Evolutionary conservation across 2,329 filamentous ascomycete species (phyloP).

Genomic region (Claviceps sp.): DNA sequence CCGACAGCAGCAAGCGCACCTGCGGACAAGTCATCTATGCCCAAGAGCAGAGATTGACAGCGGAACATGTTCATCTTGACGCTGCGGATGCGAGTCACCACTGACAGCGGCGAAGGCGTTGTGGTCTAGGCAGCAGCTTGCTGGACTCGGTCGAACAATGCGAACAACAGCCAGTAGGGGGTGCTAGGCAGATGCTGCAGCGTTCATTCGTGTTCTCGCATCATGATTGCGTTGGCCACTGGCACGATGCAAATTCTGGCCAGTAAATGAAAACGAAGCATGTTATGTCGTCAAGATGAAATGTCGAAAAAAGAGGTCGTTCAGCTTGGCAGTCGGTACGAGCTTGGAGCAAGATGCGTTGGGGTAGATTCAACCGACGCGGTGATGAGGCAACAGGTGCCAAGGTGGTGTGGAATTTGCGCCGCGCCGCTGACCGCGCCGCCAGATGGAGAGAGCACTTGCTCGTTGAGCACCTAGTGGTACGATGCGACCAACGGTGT

Average conservation of each 20-base stretch:
- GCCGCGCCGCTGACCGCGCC: background rate
- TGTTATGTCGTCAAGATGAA: background rate
- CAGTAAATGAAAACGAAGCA: slow-evolving; percentile 4
- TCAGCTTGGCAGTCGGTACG: background rate
- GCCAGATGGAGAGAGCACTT: slow-evolving; percentile 2
- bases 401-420: background rate
- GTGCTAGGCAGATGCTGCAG: background rate
- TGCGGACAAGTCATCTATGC: background rate
- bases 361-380: slow-evolving; percentile 9
- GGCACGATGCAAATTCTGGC: slow-evolving; percentile 3
- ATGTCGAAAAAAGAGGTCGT: background rate
- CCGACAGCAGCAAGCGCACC: background rate
- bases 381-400: background rate
- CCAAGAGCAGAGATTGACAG: background rate
- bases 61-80: background rate
- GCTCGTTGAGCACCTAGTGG: background rate
- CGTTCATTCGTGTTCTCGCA: background rate
- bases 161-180: background rate
- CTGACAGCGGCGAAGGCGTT: background rate
- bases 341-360: slow-evolving; percentile 8
- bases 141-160: background rate
- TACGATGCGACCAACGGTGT: background rate
- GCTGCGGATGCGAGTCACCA: background rate
- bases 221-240: slow-evolving; percentile 6
- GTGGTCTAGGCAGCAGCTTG: background rate